Conservation (phyloP, 495 filamentous ascomycete species). For the Neurospora sp. region DNA sequence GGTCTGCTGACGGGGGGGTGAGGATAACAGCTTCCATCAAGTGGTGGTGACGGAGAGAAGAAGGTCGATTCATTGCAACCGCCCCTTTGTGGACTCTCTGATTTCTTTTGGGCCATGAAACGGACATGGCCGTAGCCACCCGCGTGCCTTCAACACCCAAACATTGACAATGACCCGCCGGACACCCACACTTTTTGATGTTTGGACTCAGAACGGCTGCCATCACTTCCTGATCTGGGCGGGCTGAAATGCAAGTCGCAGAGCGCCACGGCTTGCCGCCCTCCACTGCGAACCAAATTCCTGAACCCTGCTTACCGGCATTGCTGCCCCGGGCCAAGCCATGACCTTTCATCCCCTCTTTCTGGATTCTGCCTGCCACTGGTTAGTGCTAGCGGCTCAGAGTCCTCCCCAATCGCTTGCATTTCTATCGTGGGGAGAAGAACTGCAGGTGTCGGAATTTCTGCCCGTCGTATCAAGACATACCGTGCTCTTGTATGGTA, state of each 20-base stretch:
- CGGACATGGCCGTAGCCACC: neutral
- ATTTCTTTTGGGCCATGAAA: neutral
- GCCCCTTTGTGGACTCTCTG: neutral
- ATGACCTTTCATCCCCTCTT: neutral
- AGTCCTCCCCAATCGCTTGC: neutral
- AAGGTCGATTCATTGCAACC: neutral
- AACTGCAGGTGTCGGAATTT: neutral
- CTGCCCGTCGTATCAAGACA: neutral
- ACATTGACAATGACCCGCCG: neutral
- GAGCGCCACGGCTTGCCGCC: conserved; percentile 2
- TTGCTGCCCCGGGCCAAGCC: neutral
- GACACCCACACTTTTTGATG: neutral
- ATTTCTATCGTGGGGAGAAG: neutral
- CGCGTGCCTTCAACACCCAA: neutral
- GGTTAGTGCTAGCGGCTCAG: neutral
- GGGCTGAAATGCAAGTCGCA: conserved; percentile 11
- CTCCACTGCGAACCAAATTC: neutral
- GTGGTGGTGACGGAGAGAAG: neutral
- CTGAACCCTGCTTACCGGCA: neutral
- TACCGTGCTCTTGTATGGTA: neutral
- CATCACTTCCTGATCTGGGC: conserved; percentile 7
- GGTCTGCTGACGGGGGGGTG: neutral
- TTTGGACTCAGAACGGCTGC: neutral
- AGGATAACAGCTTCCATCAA: neutral
- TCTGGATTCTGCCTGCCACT: neutral